Evolutionary conservation across 2,329 filamentous ascomycete species (phyloP).

Genomic region (Cordyceps tenuipes): DNA sequence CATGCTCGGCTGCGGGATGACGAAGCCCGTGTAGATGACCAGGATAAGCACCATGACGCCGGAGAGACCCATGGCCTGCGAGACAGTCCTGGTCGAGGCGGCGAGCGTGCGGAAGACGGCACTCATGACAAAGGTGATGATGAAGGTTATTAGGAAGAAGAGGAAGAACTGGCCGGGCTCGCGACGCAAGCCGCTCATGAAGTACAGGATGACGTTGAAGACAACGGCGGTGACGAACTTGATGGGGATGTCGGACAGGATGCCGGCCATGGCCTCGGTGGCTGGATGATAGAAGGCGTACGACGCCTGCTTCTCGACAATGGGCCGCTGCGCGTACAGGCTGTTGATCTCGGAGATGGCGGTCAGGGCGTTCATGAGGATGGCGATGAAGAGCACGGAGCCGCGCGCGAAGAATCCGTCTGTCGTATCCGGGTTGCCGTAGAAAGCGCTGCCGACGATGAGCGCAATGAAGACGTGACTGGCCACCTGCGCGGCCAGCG

Average conservation of each 20-base stretch:
- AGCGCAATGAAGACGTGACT: conserved; percentile 48
- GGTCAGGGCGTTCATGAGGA: conserved; percentile 50
- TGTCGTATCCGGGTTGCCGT: conserved; percentile 39
- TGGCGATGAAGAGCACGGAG: conserved; percentile 50
- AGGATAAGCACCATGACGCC: conserved; percentile 51
- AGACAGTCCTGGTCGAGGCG: conserved; percentile 57
- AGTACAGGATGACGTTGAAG: conserved; percentile 53
- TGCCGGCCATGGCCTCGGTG: conserved; percentile 45
- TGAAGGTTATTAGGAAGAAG: conserved; percentile 62
- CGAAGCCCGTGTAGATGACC: conserved; percentile 53
- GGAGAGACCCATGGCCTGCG: conserved; percentile 46
- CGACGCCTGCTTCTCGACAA: conserved; percentile 40
- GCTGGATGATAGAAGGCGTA: conserved; percentile 45
- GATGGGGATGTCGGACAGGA: conserved; percentile 48
- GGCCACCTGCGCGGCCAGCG: conserved; percentile 36
- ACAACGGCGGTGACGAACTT: conserved; percentile 42
- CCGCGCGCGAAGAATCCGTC: conserved; percentile 46
- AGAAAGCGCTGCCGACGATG: conserved; percentile 56
- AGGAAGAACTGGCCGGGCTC: conserved; percentile 65
- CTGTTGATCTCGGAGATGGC: conserved; percentile 47
- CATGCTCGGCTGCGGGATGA: conserved; percentile 47
- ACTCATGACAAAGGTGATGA: conserved; percentile 63
- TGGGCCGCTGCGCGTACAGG: conserved; percentile 36
- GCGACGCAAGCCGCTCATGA: conserved; percentile 44
- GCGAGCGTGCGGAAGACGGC: conserved; percentile 70